phyloP scores from a whole-genome alignment of 257 asterid species.

The Osmanthus fragrans region DNA sequence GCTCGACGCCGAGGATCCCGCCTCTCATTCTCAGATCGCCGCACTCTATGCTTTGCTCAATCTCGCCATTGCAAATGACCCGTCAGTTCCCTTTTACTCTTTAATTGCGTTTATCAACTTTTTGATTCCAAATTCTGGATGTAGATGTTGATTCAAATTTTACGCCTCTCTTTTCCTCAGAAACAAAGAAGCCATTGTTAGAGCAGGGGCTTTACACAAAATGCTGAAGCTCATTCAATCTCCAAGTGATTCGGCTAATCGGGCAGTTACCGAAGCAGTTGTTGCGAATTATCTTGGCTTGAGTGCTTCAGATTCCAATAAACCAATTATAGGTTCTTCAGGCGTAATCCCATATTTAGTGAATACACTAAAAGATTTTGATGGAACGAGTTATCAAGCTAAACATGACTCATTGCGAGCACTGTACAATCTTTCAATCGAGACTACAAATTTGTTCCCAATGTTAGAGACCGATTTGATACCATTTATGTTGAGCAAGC shows the following conservation, averaged over 20 bases:
- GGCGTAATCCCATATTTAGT: conserved; percentile 69
- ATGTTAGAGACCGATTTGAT: conserved; percentile 56
- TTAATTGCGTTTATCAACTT: neutral
- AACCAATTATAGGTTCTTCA: conserved; percentile 71
- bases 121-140: neutral
- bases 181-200: conserved; percentile 83
- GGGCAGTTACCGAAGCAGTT: conserved; percentile 53
- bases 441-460: conserved; percentile 38
- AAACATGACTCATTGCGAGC: conserved; percentile 73
- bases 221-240: conserved; percentile 61
- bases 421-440: conserved; percentile 76
- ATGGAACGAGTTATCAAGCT: conserved; percentile 31
- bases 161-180: conserved; percentile 36
- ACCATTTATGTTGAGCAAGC: conserved; percentile 45
- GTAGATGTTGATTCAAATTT: conserved; percentile 8
- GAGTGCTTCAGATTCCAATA: conserved; percentile 82
- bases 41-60: conserved; percentile 87
- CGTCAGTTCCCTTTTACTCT: conserved; percentile 31
- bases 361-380: conserved; percentile 33
- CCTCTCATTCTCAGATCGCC: conserved; percentile 48
- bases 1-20: conserved; percentile 53
- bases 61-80: conserved; percentile 67
- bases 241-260: conserved; percentile 26
- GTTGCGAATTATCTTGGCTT: conserved; percentile 83
- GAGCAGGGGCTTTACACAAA: conserved; percentile 80